Evolutionary conservation across 306 rosid species (phyloP), one percentile per base, ranked within the genome.

Genomic region (Ceratonia siliqua): DNA sequence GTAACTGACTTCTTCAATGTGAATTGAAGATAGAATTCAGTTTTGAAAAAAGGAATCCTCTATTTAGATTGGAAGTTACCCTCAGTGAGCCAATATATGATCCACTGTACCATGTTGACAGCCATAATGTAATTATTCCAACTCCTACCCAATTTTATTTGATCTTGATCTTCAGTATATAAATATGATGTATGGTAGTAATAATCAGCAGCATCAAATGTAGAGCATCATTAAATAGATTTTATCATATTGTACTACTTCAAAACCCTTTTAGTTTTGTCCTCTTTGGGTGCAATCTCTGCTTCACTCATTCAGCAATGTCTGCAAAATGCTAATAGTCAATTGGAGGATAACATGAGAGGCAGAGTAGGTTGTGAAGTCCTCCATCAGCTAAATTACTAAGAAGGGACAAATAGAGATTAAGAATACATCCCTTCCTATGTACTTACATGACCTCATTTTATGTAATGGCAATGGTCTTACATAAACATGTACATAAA

Each of bases 371-470:
- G 45, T 39, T 30, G 22, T 38, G 27, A 25, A 35, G 35, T 68
- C 62, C 25, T 41, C 3, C 53, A 28, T 13, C 57, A 57, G 73
- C 63, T 72, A 52, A 67, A 55, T 73, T 70, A 77, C 74, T 58
- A 76, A 54, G 75, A 79, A 55, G 63, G 69, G 82, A 85, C 82
- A 58, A 52, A 62, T 18, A 52, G 45, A 62, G 69, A 64, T 71
- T 49, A n/a, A 1, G 10, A 36, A 4, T 3, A 22, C 70, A 10
- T 49, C 17, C 30, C 49, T 59, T 59, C 8, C 32, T 43, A 17
- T 30, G 1, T 30, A 30, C 55, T 76, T 50, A 52, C 9, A 4
- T 62, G 74, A 42, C 67, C 75, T 71, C 69, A 66, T 43, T 70
- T 61, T n/a, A 32, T 13, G 54, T 53, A 33, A 30, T 21, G 32